phyloP scores from a whole-genome alignment of 352 stramenopile genomes.

The Poterioochromonas sp. region DNA sequence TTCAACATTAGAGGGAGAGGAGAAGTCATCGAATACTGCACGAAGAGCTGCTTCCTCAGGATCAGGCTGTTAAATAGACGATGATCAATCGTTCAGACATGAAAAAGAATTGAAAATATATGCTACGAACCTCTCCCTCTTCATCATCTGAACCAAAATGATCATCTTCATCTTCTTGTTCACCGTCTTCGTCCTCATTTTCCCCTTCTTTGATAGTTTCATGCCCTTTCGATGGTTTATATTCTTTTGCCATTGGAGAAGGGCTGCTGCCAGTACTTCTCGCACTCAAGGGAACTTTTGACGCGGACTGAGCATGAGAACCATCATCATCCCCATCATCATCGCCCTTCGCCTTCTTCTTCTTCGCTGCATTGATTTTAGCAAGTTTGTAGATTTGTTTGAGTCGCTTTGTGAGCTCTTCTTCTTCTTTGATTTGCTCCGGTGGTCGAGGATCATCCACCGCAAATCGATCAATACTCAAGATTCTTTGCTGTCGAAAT shows the following conservation, averaged over 20 bases:
- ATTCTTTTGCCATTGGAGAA: neutral
- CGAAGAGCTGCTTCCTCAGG: neutral
- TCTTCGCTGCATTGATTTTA: neutral
- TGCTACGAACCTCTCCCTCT: neutral
- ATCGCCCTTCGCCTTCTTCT: neutral
- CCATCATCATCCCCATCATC: slow-evolving; percentile 3
- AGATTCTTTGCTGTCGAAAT: neutral
- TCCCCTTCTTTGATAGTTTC: neutral
- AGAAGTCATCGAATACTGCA: neutral
- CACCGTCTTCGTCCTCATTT: neutral
- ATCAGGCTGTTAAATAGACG: neutral
- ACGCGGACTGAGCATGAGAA: neutral
- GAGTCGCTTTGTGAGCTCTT: neutral
- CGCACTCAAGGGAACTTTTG: neutral
- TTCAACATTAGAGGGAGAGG: neutral
- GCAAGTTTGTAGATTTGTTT: slow-evolving; percentile 1
- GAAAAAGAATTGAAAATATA: neutral
- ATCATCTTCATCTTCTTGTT: slow-evolving; percentile 15
- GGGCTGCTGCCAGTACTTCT: neutral
- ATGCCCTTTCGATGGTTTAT: no score
- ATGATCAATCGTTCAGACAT: neutral
- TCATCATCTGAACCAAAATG: slow-evolving; percentile 1
- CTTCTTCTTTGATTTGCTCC: neutral
- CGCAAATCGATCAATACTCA: slow-evolving; percentile 12
- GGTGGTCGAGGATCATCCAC: neutral